Evolutionary conservation across 768 basidiomycete species (phyloP), one percentile per base, ranked within the genome.

Genomic region (Suillus bovinus): DNA sequence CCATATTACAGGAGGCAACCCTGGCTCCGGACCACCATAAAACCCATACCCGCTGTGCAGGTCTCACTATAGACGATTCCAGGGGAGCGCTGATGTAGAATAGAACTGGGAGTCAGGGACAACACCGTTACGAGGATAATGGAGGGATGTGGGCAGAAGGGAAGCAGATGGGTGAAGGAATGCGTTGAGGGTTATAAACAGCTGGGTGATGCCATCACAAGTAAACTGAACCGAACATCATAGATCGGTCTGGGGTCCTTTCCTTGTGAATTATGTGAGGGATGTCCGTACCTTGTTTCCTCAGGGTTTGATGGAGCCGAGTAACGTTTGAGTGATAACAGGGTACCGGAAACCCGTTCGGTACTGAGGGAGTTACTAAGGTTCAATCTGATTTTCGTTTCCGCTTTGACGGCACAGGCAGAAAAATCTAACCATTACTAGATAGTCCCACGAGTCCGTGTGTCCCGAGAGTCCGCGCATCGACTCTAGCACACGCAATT

Each of bases 1-100:
- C 0, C 86, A 86, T 64, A 81, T 81, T 52, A 70, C 70, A 10
- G 73, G 74, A 33, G 70, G 69, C 14, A 78, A 76, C 27, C 13
- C 70, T 4, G 70, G 68, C 33, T 74, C 74, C 33, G 74, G 65
- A 55, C 71, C 66, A 7, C 68, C 36, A 38, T 38, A 14, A 38
- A 38, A 38, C 20, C 41, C 41, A 42, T 42, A 42, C 20, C 41
- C 20, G 8, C 17, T 20, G 20, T n/a, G 41, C 20, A n/a, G 20
- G 20, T 42, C 6, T 42, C 20, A 20, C 41, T 17, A 6, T 39
- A 39, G 39, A 39, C 39, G 1, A 42, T n/a, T 42, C 41, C 41
- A 42, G 41, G 41, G 41, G 20, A 20, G 41, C 3, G 8, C 6
- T 10, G 20, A n/a, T 7, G 5, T n/a, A 42, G 44, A n/a, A 22